Conservation (phyloP, 805 yeast species). For the Teunomyces gatunensis region DNA sequence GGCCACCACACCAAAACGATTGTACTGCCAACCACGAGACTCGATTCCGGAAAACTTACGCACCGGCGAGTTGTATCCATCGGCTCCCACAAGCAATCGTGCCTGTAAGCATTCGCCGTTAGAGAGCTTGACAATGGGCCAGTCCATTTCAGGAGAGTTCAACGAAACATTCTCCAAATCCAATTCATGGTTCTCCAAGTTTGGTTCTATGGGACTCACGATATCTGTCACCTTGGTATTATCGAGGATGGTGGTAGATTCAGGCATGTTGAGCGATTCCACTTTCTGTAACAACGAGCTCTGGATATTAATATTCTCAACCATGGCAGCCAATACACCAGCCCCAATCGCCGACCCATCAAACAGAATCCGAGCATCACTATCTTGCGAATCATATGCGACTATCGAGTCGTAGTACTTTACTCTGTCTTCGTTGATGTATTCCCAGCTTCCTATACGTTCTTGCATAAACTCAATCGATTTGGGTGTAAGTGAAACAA, state of each 20-base stretch:
- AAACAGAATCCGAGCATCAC: slow-evolving; percentile 65
- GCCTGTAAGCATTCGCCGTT: slow-evolving; percentile 65
- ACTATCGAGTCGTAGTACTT: slow-evolving; percentile 77
- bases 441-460: slow-evolving; percentile 73
- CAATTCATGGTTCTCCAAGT: slow-evolving; percentile 13
- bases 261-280: slow-evolving; percentile 24
- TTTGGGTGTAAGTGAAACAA: slow-evolving; percentile 82
- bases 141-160: slow-evolving; percentile 39
- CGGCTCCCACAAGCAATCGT: slow-evolving; percentile 88
- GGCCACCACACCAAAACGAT: slow-evolving; percentile 90
- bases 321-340: slow-evolving; percentile 67
- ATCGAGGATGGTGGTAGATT: slow-evolving; percentile 49
- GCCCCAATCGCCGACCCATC: slow-evolving; percentile 51
- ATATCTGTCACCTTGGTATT: slow-evolving; percentile 66
- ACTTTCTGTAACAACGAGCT: slow-evolving; percentile 58
- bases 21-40: slow-evolving; percentile 90
- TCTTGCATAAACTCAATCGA: slow-evolving; percentile 60
- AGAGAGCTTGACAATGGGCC: slow-evolving; percentile 75
- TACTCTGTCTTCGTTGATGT: slow-evolving; percentile 65
- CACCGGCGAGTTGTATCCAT: slow-evolving; percentile 93
- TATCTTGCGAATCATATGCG: slow-evolving; percentile 80
- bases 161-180: slow-evolving; percentile 17
- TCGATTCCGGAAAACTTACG: slow-evolving; percentile 76
- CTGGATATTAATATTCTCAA: slow-evolving; percentile 84
- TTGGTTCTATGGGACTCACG: slow-evolving; percentile 12